Conservation (phyloP, 495 filamentous ascomycete genomes). For the Geoglossum glabrum region DNA sequence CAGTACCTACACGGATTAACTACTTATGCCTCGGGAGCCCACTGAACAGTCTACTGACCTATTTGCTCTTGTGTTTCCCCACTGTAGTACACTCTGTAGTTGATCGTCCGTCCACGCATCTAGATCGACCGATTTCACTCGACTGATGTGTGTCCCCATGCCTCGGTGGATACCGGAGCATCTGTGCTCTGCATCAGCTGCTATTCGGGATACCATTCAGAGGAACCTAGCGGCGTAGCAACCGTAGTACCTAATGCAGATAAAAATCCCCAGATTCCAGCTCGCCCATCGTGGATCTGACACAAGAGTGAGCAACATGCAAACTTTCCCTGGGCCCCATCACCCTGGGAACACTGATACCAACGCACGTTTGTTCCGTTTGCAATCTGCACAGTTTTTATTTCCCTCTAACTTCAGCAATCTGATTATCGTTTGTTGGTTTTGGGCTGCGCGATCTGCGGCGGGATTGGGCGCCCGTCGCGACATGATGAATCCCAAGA, state of each 20-base stretch:
- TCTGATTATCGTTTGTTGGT: conserved; percentile 75
- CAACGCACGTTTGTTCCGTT: conserved; percentile 81
- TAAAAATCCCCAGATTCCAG: conserved; percentile 89
- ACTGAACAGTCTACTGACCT: conserved; percentile 33
- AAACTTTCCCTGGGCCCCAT: neutral
- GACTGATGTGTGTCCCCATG: conserved; percentile 96
- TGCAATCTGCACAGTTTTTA: conserved; percentile 95
- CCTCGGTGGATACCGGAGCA: conserved; percentile 96
- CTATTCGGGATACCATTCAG: neutral
- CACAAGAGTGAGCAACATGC: neutral
- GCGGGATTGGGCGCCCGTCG: conserved; percentile 58
- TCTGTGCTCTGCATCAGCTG: conserved; percentile 11
- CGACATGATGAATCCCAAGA: conserved; percentile 42
- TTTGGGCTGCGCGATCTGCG: conserved; percentile 71
- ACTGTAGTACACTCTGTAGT: conserved; percentile 71
- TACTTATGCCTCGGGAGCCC: neutral
- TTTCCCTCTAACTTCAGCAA: conserved; percentile 83
- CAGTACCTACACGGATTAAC: conserved; percentile 44
- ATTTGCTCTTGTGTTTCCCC: conserved; percentile 90
- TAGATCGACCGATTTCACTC: conserved; percentile 93
- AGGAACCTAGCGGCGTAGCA: neutral
- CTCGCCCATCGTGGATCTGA: conserved; percentile 94
- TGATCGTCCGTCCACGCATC: conserved; percentile 98
- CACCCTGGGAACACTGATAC: neutral
- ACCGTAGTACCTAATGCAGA: conserved; percentile 58